Percentiles rank a stretch among this genome's conserved stretches.
Evolutionary conservation across 2,329 filamentous ascomycete species (phyloP).

Genomic region (Aspergillus tubingensis): DNA sequence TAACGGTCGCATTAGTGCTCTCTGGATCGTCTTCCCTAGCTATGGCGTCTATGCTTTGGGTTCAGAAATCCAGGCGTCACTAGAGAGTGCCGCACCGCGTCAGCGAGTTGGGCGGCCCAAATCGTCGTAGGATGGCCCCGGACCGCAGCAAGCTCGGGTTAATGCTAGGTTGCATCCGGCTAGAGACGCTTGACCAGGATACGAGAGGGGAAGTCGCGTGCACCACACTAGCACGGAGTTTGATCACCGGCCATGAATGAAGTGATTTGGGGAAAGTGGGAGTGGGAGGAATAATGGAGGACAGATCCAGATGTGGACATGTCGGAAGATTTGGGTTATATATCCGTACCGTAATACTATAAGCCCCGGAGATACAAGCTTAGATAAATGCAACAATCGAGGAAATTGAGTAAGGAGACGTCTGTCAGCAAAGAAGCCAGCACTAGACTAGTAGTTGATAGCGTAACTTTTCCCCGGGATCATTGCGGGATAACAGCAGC

Average conservation of each 20-base stretch:
- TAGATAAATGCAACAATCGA: background rate
- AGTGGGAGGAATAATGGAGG: background rate
- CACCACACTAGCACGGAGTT: background rate
- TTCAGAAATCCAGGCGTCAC: constrained; percentile 61
- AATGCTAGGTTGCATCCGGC: background rate
- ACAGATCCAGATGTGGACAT: background rate
- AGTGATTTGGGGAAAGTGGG: background rate
- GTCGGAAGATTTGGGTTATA: background rate
- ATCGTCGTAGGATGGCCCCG: constrained; percentile 22
- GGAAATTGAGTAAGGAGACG: no score
- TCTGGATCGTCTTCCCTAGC: constrained; percentile 64
- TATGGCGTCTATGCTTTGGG: constrained; percentile 65
- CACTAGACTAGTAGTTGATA: background rate
- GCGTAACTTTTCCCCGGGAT: background rate
- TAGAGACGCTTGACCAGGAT: background rate
- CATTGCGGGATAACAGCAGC: background rate
- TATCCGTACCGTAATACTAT: background rate
- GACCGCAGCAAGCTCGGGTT: background rate
- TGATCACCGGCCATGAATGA: background rate
- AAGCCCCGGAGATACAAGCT: background rate
- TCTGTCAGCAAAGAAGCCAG: background rate
- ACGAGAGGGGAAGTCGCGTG: background rate
- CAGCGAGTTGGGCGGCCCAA: constrained; percentile 31
- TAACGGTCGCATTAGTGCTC: constrained; percentile 49
- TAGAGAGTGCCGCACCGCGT: constrained; percentile 45